Evolutionary conservation across 768 basidiomycete species (phyloP).

Genomic region (Naganishia onofrii): DNA sequence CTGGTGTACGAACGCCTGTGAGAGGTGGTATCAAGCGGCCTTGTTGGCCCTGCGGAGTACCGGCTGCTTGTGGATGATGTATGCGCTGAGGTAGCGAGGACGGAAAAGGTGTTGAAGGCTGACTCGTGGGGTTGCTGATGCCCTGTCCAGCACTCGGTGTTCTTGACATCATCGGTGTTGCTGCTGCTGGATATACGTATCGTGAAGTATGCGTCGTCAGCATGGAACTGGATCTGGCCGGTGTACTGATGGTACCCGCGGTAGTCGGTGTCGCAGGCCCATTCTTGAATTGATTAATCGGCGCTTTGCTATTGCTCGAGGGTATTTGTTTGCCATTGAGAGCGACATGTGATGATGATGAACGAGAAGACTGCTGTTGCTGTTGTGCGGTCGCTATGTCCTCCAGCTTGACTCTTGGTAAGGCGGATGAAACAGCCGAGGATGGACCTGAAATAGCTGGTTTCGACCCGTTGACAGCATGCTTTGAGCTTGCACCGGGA

Average conservation of each 20-base stretch:
- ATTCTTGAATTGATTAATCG: not conserved
- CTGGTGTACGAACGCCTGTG: slow-evolving; percentile 10
- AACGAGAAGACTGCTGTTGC: slow-evolving; percentile 1
- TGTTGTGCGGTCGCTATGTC: slow-evolving; percentile 18
- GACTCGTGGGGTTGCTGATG: not conserved
- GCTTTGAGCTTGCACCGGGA: not conserved
- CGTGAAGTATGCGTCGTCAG: slow-evolving; percentile 16
- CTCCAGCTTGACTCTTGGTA: slow-evolving; percentile 21
- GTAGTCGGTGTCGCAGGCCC: slow-evolving; percentile 8
- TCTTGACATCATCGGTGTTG: slow-evolving; percentile 17
- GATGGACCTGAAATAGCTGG: not conserved
- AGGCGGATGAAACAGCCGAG: not conserved
- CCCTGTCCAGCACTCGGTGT: slow-evolving; percentile 18
- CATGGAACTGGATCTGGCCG: slow-evolving; percentile 16
- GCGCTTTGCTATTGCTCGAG: not conserved
- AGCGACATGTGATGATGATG: not conserved
- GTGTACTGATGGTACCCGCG: not conserved
- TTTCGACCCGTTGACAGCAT: not conserved
- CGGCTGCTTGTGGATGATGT: not conserved
- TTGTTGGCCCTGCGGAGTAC: not conserved
- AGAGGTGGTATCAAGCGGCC: slow-evolving; percentile 13
- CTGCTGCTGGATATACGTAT: slow-evolving; percentile 22
- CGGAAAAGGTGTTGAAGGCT: not conserved
- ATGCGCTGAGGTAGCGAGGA: not conserved
- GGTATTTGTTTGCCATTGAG: slow-evolving; percentile 14